Percentiles rank a stretch among this genome's conserved stretches.
phyloP scores from a whole-genome alignment of 345 rosid species.

The Hirschfeldia incana region DNA sequence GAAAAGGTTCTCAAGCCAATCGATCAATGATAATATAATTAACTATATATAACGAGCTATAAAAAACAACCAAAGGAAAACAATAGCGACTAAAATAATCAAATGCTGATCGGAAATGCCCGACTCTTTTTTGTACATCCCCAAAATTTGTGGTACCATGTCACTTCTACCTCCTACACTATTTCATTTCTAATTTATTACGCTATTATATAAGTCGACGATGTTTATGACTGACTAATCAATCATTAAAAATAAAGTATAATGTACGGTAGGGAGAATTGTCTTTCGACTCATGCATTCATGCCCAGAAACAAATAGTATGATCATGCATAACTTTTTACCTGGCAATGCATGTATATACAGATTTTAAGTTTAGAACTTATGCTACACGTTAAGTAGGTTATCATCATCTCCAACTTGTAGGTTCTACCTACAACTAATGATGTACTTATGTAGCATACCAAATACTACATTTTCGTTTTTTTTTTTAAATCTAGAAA shows the following conservation, averaged over 20 bases:
- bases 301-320: background rate
- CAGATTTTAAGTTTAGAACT: background rate
- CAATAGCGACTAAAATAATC: constrained; percentile 10
- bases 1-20: constrained; percentile 11
- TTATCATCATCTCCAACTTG: constrained; percentile 16
- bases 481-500: background rate
- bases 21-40: background rate
- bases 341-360: background rate
- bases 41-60: constrained; percentile 7
- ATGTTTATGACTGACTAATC: constrained; percentile 28
- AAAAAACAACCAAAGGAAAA: constrained; percentile 12
- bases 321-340: constrained; percentile 7
- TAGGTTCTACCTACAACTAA: background rate
- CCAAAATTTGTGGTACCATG: constrained; percentile 49
- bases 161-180: constrained; percentile 46
- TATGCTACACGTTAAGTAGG: background rate
- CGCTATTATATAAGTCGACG: constrained; percentile 23
- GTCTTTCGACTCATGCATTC: constrained; percentile 15
- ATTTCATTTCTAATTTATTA: constrained; percentile 28
- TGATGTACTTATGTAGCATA: background rate
- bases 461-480: background rate
- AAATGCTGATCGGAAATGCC: constrained; percentile 26
- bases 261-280: constrained; percentile 4
- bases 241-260: background rate
- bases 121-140: constrained; percentile 37